A percentile compares a stretch with the other conserved stretches of the same genome.
Evolutionary conservation across 2,329 filamentous ascomycete genomes (phyloP).

Genomic region (Aspergillus hiratsukae): DNA sequence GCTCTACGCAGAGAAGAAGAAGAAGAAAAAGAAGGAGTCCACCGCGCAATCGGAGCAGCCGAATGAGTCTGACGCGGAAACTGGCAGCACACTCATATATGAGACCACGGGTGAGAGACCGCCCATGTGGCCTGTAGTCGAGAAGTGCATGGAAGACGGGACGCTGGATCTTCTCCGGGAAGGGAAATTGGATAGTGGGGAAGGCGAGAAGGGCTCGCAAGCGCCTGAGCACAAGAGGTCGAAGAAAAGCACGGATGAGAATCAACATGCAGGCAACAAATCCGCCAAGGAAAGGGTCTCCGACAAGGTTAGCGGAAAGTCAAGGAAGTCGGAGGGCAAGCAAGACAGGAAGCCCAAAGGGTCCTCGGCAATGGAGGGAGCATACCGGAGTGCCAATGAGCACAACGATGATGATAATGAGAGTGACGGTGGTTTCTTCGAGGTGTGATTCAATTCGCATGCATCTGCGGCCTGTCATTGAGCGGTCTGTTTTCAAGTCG

Average conservation of each 20-base stretch:
- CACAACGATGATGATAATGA: slow-evolving; percentile 20
- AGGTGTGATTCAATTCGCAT: slow-evolving; percentile 15
- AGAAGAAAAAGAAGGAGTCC: slow-evolving; percentile 21
- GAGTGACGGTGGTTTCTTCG: slow-evolving; percentile 41
- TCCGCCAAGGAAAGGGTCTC: slow-evolving; percentile 2
- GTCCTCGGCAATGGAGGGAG: background rate
- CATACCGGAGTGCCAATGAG: slow-evolving; percentile 5
- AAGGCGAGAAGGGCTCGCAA: background rate
- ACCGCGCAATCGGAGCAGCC: slow-evolving; percentile 10
- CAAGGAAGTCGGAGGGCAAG: slow-evolving; percentile 4
- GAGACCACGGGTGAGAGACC: slow-evolving; percentile 27
- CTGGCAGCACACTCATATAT: slow-evolving; percentile 15
- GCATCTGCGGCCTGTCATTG: background rate
- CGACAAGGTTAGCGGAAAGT: slow-evolving; percentile 7
- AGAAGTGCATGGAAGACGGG: slow-evolving; percentile 41
- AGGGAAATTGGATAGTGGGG: slow-evolving; percentile 30
- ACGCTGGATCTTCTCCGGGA: slow-evolving; percentile 41
- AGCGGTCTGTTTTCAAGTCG: background rate
- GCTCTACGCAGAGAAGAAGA: slow-evolving; percentile 45
- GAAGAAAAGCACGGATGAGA: slow-evolving; percentile 7
- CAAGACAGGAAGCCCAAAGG: slow-evolving; percentile 5
- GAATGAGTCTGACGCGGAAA: slow-evolving; percentile 15
- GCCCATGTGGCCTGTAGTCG: slow-evolving; percentile 43
- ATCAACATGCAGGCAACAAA: slow-evolving; percentile 4
- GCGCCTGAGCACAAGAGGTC: slow-evolving; percentile 1